Evolutionary conservation across 1,284 basidiomycete species (phyloP).

Genomic region (Trametes versicolor): DNA sequence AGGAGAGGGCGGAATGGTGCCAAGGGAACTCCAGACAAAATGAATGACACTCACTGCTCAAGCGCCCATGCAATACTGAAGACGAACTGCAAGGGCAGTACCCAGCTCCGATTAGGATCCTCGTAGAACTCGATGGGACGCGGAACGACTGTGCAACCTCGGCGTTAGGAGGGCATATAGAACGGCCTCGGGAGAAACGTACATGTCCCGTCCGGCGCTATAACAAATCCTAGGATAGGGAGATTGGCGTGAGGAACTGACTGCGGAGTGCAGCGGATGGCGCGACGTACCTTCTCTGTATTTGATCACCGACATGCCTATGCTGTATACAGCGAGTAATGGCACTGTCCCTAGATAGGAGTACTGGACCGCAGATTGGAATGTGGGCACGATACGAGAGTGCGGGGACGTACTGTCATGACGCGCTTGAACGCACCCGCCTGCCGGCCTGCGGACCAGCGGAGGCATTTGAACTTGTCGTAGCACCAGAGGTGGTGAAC

Average conservation of each 20-base stretch:
- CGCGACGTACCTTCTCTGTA: slow-evolving; percentile 67
- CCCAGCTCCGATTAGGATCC: slow-evolving; percentile 54
- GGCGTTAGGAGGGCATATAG: background rate
- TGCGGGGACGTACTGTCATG: slow-evolving; percentile 71
- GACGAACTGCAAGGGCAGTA: slow-evolving; percentile 73
- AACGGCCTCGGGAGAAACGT: slow-evolving; percentile 30
- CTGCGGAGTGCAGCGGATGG: background rate
- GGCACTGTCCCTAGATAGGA: slow-evolving; percentile 75
- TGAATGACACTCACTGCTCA: slow-evolving; percentile 63
- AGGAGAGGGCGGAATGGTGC: no score
- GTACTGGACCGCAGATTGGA: slow-evolving; percentile 56
- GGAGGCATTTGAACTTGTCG: slow-evolving; percentile 75
- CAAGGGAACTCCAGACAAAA: background rate
- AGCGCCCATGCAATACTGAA: slow-evolving; percentile 76
- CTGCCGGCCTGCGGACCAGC: slow-evolving; percentile 74
- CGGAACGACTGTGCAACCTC: slow-evolving; percentile 58
- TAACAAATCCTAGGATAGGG: slow-evolving; percentile 51
- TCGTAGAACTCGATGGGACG: slow-evolving; percentile 57
- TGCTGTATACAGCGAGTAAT: slow-evolving; percentile 67
- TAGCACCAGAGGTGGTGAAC: slow-evolving; percentile 78
- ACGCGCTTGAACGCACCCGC: slow-evolving; percentile 82
- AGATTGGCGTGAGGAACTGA: background rate
- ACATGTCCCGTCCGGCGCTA: slow-evolving; percentile 51
- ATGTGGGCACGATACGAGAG: background rate
- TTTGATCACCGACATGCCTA: slow-evolving; percentile 69